These are phyloP conservation scores for Sclerotinia glacialis DNA, from an alignment of 2,329 filamentous ascomycete species.

Conservation along the genomic window DNA sequence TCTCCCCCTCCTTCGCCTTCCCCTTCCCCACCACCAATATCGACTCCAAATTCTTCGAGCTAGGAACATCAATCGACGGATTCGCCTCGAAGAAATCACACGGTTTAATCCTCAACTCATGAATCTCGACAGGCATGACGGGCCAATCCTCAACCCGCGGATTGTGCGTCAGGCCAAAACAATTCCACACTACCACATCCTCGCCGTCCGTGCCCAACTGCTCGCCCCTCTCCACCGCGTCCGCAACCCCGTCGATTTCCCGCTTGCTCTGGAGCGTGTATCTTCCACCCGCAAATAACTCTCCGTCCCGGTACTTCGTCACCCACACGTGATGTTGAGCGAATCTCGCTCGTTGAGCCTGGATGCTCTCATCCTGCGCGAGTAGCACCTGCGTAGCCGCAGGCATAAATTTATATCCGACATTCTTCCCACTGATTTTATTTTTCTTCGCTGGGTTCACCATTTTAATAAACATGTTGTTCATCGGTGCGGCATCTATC, in stretches of 20 bases:
- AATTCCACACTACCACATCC: conserved; percentile 88
- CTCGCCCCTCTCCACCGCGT: conserved; percentile 77
- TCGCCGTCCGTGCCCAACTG: conserved; percentile 72
- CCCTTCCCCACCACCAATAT: not conserved
- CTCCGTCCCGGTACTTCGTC: conserved; percentile 68
- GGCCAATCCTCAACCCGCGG: conserved; percentile 87
- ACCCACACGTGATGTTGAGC: conserved; percentile 85
- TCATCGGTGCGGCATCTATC: conserved; percentile 46
- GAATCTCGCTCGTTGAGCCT: conserved; percentile 88
- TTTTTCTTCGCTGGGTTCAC: conserved; percentile 77
- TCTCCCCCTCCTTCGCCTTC: not conserved
- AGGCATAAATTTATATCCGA: conserved; percentile 83
- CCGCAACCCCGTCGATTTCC: conserved; percentile 45
- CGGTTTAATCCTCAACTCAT: conserved; percentile 61
- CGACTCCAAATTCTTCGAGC: conserved; percentile 8
- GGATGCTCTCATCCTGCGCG: conserved; percentile 75
- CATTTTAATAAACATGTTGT: conserved; percentile 79
- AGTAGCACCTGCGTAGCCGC: conserved; percentile 76
- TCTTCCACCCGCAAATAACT: conserved; percentile 39
- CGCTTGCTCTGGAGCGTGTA: conserved; percentile 39
- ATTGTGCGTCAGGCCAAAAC: conserved; percentile 86
- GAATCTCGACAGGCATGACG: conserved; percentile 74
- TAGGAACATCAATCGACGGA: conserved; percentile 47
- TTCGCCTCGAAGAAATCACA: conserved; percentile 51
- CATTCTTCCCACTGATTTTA: conserved; percentile 77